Evolutionary conservation across 1,284 basidiomycete genomes (phyloP).

Genomic region (Coniferiporia weirii): DNA sequence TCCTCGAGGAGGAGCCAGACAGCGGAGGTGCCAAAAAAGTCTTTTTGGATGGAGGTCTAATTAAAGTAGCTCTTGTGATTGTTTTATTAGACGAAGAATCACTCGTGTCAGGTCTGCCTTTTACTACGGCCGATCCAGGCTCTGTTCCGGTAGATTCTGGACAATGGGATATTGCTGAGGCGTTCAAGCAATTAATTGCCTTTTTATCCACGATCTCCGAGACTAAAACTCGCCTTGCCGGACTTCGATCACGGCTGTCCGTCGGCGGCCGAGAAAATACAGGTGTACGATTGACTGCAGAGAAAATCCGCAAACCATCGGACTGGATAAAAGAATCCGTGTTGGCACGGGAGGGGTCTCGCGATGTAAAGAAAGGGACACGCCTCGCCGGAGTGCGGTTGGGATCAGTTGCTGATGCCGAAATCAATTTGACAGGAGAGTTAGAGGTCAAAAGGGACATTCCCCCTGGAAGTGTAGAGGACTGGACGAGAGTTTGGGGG

Average conservation of each 20-base stretch:
- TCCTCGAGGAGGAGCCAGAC: neutral
- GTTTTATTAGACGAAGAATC: neutral
- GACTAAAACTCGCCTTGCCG: neutral
- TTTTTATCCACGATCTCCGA: neutral
- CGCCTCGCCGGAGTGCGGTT: slow-evolving; percentile 7
- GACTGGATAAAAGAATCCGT: neutral
- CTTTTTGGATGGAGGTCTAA: neutral
- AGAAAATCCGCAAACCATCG: neutral
- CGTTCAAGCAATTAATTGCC: neutral
- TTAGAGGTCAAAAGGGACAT: neutral
- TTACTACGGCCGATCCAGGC: neutral
- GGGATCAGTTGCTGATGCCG: slow-evolving; percentile 2
- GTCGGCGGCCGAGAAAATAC: slow-evolving; percentile 20
- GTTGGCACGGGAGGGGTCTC: neutral
- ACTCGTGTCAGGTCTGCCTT: too few relatives aligned
- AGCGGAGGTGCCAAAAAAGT: neutral
- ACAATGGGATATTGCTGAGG: neutral
- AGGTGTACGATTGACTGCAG: slow-evolving; percentile 5
- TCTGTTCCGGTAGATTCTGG: neutral
- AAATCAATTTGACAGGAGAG: slow-evolving; percentile 14
- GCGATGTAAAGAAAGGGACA: neutral
- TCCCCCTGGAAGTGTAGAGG: neutral
- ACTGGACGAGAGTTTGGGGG: neutral
- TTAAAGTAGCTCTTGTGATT: neutral
- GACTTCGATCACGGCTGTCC: slow-evolving; percentile 18